Percentiles rank a stretch among this genome's conserved stretches.
Conservation (phyloP, 257 asterid species). For the Capsicum rhomboideum region DNA sequence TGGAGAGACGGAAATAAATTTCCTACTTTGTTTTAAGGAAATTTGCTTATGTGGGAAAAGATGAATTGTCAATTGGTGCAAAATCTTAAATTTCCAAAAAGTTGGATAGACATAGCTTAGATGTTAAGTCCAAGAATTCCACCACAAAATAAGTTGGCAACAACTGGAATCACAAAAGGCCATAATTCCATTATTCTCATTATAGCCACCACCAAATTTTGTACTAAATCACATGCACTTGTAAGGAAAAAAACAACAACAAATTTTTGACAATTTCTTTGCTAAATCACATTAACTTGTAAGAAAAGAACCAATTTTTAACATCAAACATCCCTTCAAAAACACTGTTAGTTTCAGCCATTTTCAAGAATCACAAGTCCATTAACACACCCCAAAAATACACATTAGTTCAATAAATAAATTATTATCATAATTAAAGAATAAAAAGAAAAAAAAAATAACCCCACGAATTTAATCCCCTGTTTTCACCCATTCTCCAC, state of each 20-base stretch:
- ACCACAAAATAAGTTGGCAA: neutral
- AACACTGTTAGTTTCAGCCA: too few relatives aligned
- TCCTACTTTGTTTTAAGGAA: neutral
- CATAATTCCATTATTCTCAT: slow-evolving; percentile 12
- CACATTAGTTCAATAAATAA: too few relatives aligned
- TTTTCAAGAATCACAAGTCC: neutral
- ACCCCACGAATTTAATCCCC: neutral
- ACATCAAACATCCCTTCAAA: too few relatives aligned
- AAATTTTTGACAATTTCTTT: neutral
- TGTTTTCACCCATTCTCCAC: too few relatives aligned
- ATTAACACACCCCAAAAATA: neutral
- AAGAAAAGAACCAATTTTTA: neutral
- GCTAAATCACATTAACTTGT: neutral
- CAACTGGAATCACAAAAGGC: neutral
- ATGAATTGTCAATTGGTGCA: neutral
- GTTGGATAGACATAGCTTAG: neutral
- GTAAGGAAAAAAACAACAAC: neutral
- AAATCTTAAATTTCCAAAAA: neutral
- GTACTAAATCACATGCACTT: neutral
- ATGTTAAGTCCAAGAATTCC: slow-evolving; percentile 5
- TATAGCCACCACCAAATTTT: neutral
- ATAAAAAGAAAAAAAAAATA: neutral
- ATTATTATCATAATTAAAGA: neutral
- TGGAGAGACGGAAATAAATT: too few relatives aligned
- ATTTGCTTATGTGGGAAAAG: neutral